A percentile compares a stretch with the other conserved stretches of the same genome.
Evolutionary conservation across 2,329 filamentous ascomycete species (phyloP).

Genomic region (Aspergillus piperis): DNA sequence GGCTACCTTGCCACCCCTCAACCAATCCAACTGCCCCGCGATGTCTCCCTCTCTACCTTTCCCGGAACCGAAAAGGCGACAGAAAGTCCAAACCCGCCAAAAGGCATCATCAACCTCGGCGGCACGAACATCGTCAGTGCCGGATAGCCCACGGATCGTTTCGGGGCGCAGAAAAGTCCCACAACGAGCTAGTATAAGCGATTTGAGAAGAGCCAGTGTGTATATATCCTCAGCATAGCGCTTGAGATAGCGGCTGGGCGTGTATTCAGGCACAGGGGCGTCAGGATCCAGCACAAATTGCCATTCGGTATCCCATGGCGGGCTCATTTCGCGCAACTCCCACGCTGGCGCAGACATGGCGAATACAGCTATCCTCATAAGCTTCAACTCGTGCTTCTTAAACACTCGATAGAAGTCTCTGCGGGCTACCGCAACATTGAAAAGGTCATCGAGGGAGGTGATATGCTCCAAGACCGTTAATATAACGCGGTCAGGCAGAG

Average conservation of each 20-base stretch:
- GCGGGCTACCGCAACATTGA: conserved; percentile 56
- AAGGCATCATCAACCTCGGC: conserved; percentile 62
- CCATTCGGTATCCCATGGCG: conserved; percentile 50
- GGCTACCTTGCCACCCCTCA: conserved; percentile 58
- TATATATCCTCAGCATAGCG: conserved; percentile 56
- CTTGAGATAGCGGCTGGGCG: conserved; percentile 54
- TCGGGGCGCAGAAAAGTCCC: conserved; percentile 58
- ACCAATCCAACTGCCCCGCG: conserved; percentile 63
- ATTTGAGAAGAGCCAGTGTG: conserved; percentile 57
- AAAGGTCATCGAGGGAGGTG: conserved; percentile 56
- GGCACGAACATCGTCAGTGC: conserved; percentile 47
- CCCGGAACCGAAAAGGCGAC: conserved; percentile 61
- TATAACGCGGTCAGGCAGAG: conserved; percentile 53
- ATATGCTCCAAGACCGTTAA: conserved; percentile 54
- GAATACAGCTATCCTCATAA: conserved; percentile 54
- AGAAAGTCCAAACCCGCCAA: conserved; percentile 68
- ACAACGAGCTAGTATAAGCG: conserved; percentile 58
- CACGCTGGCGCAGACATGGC: conserved; percentile 60
- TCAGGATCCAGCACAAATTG: conserved; percentile 47
- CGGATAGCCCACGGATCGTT: conserved; percentile 56
- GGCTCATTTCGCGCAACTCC: conserved; percentile 61
- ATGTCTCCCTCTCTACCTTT: conserved; percentile 62
- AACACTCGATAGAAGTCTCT: conserved; percentile 60
- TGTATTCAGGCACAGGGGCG: conserved; percentile 55
- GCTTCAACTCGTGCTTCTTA: conserved; percentile 56